Conservation (phyloP, 495 filamentous ascomycete genomes). For the Penicillium psychrofluorescens region DNA sequence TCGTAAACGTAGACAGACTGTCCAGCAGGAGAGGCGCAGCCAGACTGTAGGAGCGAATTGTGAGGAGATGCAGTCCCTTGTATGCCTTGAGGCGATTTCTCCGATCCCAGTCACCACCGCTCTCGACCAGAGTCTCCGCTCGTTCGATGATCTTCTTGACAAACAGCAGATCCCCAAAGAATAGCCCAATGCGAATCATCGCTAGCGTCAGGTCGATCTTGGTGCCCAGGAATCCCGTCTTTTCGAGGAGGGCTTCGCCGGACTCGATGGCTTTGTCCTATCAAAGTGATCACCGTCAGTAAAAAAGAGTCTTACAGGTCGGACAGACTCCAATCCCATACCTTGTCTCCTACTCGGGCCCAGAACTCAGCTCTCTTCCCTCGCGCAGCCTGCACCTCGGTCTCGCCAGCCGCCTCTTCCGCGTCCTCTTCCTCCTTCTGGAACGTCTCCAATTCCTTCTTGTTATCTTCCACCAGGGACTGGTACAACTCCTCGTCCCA, state of each 20-base stretch:
- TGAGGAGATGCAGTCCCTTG: constrained; percentile 88
- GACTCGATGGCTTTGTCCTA: constrained; percentile 89
- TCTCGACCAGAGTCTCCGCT: constrained; percentile 83
- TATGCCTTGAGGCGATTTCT: constrained; percentile 98
- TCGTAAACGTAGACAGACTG: constrained; percentile 96
- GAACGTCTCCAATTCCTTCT: constrained; percentile 81
- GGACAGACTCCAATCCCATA: constrained; percentile 28
- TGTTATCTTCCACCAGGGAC: constrained; percentile 76
- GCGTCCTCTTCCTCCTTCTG: constrained; percentile 95
- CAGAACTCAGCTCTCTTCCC: constrained; percentile 95
- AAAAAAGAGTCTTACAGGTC: not conserved
- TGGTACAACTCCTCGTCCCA: constrained; percentile 92
- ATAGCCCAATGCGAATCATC: constrained; percentile 90
- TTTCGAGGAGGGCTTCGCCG: constrained; percentile 88
- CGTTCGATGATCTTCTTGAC: constrained; percentile 93
- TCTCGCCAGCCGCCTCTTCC: constrained; percentile 90
- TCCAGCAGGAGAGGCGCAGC: constrained; percentile 92
- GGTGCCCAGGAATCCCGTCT: constrained; percentile 86
- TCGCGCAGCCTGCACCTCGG: constrained; percentile 83
- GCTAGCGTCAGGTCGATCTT: constrained; percentile 96
- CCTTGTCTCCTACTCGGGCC: constrained; percentile 92
- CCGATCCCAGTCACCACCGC: constrained; percentile 95
- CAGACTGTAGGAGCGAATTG: constrained; percentile 78
- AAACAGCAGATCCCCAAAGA: constrained; percentile 83
- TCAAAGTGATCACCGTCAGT: constrained; percentile 8